Base-by-base conservation (phyloP, 768 basidiomycete species). In the Gymnopilus dilepis region DNA sequence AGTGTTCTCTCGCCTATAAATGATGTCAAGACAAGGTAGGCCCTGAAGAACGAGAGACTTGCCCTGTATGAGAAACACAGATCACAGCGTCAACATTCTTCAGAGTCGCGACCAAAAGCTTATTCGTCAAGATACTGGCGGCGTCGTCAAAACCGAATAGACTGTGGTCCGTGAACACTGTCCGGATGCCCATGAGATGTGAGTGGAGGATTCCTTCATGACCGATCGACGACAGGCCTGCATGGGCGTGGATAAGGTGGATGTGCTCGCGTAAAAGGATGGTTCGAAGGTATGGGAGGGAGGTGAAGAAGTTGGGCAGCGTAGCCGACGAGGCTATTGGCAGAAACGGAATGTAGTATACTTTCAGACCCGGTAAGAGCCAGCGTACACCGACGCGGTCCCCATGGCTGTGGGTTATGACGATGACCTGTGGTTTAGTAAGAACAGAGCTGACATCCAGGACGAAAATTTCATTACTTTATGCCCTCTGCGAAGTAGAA, bases 41-140 rank as follows among this genome's bases (percentile, higher is more conserved):
- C 22, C 15, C 12, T 30, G n/a, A 53, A 28, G 13, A 3, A 12
- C 33, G 8, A 47, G 33, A 12, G 12, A 70, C 86, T 56, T 70
- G 94, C 97, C 97, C 95, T 0, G 96, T 98, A 75, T 99, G 92
- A 7, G 95, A 97, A 50, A 99, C 97, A 67, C 95, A 98, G 24
- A 99, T 95, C 1, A 92, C 94, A 0, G 90, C 94, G 67, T 99
- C 97, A 0, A 96, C 93, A 71, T 97, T 95, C 61, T 88, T 85
- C 69, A 99, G 78, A 2, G 92, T 89, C 4, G 86, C 95, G 11
- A 86, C 91, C 40, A 99, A 79, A 33, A 99, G 84, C 73, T 99
- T 99, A 79, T 99, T 99, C 5, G 97, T 98, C 65, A 98, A 79
- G 40, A 99, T 97, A 66, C 96, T 95, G 1, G 95, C 96, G 15